Conservation (phyloP, 177 flowering plant genomes). For the Vitis hybrid region DNA sequence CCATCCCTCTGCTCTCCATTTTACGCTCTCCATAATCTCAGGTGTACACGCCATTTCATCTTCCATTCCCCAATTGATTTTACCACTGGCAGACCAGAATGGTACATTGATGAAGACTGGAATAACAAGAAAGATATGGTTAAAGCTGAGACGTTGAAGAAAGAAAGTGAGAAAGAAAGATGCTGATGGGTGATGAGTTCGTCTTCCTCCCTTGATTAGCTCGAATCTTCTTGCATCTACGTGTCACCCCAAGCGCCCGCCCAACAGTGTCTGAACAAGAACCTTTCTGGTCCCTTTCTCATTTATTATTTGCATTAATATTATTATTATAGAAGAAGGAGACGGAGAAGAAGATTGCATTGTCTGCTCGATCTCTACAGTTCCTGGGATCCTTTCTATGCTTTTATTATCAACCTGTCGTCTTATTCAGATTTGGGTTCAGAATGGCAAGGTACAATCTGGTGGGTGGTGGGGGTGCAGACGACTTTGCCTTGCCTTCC, state of each 20-base stretch:
- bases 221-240: background rate
- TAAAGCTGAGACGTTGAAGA: too few relatives aligned
- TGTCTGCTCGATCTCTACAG: conserved; percentile 8
- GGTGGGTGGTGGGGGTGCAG: conserved; percentile 1
- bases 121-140: too few relatives aligned
- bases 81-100: too few relatives aligned
- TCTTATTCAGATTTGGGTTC: too few relatives aligned
- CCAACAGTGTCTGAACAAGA: conserved; percentile 3
- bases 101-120: too few relatives aligned
- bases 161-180: too few relatives aligned
- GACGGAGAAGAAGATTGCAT: background rate
- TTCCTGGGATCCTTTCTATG: conserved; percentile 2
- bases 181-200: too few relatives aligned
- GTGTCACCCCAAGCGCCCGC: background rate
- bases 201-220: background rate
- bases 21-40: too few relatives aligned
- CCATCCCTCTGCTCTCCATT: too few relatives aligned
- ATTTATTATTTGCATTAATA: background rate
- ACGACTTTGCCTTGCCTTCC: conserved; percentile 13
- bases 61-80: too few relatives aligned
- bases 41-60: too few relatives aligned
- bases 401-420: background rate
- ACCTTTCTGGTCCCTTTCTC: background rate
- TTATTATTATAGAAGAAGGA: too few relatives aligned
- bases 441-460: conserved; percentile 7